Base-by-base conservation (phyloP, 106 monocot genomes). In the Xerophyta viscosa region DNA sequence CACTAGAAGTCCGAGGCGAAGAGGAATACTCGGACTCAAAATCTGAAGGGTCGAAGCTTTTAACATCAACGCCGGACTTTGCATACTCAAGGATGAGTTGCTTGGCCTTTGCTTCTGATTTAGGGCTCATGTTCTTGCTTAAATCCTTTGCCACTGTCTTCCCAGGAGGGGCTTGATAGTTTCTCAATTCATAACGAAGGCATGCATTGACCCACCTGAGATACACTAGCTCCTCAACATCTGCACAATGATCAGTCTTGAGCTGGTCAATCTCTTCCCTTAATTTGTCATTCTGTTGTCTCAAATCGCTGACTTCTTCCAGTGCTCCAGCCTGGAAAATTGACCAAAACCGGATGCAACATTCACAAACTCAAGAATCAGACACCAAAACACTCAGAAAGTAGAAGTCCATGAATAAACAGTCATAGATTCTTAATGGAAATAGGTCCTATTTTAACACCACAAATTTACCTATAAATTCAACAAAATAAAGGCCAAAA, bases 151-250 rank as follows among this genome's bases (percentile, higher is more conserved):
- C 92, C 8, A 37, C 43, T 23, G 54, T 43, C 65, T 68, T 66
- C 28, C 71, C 76, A 31, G 53, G 58, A 44, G 66, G 28, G 3
- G 72, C 59, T 37, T 80, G 67, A 59, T 61, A 68, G 26, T 77
- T 74, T 27, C 70, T 70, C 29, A 83, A 46, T 31, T 92, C 92
- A 31, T 92, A 70, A 24, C 92, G 58, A 25, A 92, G 51, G 71
- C 92, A 87, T 31, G 92, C 92, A 61, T 92, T 87, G 45, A 92
- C 44, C 92, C 92, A 83, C 52, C 71, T 74, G 24, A 92, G 87
- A 54, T 92, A 87, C 14, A 92, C 83, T 19, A 92, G 46, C 31
- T 92, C 83, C 56, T 87, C 87, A 6, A 87, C 66, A 31, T 83
- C 77, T 10, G 67, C 41, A 43, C 58, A 92, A 1, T 59, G 79